Evolutionary conservation across 2,329 filamentous ascomycete species (phyloP).

Genomic region (Neonectria magnoliae): DNA sequence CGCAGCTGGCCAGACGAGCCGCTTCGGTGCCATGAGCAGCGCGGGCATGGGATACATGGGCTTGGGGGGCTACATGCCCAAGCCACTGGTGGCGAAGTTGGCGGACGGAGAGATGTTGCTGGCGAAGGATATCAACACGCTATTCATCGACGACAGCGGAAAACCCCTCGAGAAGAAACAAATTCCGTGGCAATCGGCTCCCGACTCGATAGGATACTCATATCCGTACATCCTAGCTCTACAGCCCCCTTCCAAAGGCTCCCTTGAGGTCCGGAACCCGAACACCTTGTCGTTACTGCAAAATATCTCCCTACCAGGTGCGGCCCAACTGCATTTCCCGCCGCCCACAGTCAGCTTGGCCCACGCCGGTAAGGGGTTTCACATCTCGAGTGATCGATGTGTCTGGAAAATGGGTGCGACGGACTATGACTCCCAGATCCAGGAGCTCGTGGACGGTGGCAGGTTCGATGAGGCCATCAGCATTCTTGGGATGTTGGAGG

Average conservation of each 20-base stretch:
- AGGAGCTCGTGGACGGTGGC: conserved; percentile 78
- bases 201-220: conserved; percentile 92
- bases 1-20: conserved; percentile 69
- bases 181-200: conserved; percentile 90
- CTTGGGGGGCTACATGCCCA: conserved; percentile 89
- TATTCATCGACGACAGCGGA: conserved; percentile 88
- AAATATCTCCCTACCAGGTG: conserved; percentile 82
- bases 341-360: conserved; percentile 94
- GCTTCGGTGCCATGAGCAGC: conserved; percentile 84
- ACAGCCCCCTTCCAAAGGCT: conserved; percentile 83
- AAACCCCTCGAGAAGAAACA: conserved; percentile 85
- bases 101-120: conserved; percentile 86
- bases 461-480: conserved; percentile 93
- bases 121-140: conserved; percentile 96
- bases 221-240: conserved; percentile 95
- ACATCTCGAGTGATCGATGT: conserved; percentile 88
- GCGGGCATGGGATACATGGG: conserved; percentile 98
- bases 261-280: conserved; percentile 90
- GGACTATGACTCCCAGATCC: conserved; percentile 89
- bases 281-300: conserved; percentile 91
- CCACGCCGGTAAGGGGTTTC: conserved; percentile 94
- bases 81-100: conserved; percentile 85
- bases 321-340: conserved; percentile 87
- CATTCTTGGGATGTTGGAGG: conserved; percentile 87
- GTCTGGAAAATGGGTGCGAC: conserved; percentile 97